Percentiles rank a stretch among this genome's conserved stretches.
These are phyloP conservation scores for Clitopilus passeckerianus DNA, from an alignment of 768 basidiomycete genomes.

Conservation along the genomic window DNA sequence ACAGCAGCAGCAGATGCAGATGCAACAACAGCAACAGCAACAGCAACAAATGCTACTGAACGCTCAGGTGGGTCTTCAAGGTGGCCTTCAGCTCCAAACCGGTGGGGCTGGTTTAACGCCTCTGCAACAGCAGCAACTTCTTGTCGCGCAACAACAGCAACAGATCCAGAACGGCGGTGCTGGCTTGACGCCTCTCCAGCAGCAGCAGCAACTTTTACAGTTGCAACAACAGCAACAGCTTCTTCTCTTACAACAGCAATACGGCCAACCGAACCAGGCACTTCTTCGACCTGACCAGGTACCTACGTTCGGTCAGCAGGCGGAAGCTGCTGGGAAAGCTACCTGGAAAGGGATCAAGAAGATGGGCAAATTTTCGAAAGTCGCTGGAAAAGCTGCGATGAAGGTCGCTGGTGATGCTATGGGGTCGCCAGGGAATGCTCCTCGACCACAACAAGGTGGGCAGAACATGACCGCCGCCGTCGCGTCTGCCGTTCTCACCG, in stretches of 20 bases:
- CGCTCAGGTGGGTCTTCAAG: not conserved
- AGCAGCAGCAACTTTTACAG: not conserved
- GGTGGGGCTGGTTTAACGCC: not conserved
- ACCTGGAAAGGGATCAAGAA: not conserved
- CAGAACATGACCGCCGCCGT: not conserved
- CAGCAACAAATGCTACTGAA: not conserved
- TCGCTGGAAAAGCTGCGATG: constrained; percentile 8
- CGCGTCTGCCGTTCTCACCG: not conserved
- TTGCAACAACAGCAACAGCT: not conserved
- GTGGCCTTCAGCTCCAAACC: not conserved
- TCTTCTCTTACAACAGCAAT: not conserved
- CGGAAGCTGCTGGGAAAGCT: not conserved
- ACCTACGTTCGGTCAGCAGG: not conserved
- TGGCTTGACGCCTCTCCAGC: not conserved
- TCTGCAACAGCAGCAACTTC: not conserved
- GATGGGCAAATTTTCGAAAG: constrained; percentile 5
- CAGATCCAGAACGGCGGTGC: not conserved
- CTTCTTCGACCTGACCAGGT: not conserved
- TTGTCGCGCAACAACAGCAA: not conserved
- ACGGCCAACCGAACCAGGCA: not conserved
- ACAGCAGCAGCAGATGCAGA: not conserved
- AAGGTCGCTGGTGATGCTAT: constrained; percentile 11
- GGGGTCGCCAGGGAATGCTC: not conserved
- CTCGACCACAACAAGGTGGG: not conserved
- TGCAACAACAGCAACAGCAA: not conserved